phyloP scores from a whole-genome alignment of 1,139 yeast genomes.

The Scheffersomyces illinoinensis region DNA sequence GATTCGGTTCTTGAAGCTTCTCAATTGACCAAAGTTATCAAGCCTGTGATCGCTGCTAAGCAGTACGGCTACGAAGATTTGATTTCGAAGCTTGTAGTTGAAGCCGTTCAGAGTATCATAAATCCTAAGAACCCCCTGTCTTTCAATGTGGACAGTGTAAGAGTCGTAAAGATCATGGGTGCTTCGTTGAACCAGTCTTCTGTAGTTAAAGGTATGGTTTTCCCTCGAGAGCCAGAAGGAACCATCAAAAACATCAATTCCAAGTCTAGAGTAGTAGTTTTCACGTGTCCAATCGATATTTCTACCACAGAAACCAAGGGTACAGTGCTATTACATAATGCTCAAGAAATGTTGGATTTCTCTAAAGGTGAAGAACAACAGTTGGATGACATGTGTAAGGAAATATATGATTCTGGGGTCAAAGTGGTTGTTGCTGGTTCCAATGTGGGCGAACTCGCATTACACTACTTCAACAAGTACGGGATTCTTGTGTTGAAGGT shows the following conservation, averaged over 20 bases:
- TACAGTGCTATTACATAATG: slow-evolving; percentile 91
- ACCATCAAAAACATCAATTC: slow-evolving; percentile 60
- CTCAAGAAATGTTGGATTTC: slow-evolving; percentile 94
- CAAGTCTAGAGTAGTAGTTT: slow-evolving; percentile 86
- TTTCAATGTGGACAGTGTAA: slow-evolving; percentile 80
- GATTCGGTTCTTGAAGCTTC: slow-evolving; percentile 54
- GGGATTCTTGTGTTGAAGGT: slow-evolving; percentile 84
- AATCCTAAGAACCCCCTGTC: slow-evolving; percentile 59
- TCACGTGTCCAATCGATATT: slow-evolving; percentile 91
- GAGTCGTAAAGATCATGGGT: slow-evolving; percentile 98
- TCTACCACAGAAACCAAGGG: slow-evolving; percentile 97
- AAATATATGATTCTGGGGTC: slow-evolving; percentile 81
- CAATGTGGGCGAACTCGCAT: slow-evolving; percentile 87
- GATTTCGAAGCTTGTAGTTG: slow-evolving; percentile 77
- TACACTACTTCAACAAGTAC: slow-evolving; percentile 88
- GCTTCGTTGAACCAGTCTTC: slow-evolving; percentile 70
- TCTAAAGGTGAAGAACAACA: slow-evolving; percentile 96
- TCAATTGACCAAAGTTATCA: slow-evolving; percentile 72
- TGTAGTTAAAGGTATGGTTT: slow-evolving; percentile 96
- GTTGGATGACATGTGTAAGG: slow-evolving; percentile 83
- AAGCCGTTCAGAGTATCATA: slow-evolving; percentile 78
- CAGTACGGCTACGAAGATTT: slow-evolving; percentile 87
- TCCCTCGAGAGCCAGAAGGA: slow-evolving; percentile 96
- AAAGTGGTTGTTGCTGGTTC: slow-evolving; percentile 91
- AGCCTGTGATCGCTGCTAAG: slow-evolving; percentile 89